Conservation (phyloP, 2,329 filamentous ascomycete genomes). For the Pleurostoma richardsiae region DNA sequence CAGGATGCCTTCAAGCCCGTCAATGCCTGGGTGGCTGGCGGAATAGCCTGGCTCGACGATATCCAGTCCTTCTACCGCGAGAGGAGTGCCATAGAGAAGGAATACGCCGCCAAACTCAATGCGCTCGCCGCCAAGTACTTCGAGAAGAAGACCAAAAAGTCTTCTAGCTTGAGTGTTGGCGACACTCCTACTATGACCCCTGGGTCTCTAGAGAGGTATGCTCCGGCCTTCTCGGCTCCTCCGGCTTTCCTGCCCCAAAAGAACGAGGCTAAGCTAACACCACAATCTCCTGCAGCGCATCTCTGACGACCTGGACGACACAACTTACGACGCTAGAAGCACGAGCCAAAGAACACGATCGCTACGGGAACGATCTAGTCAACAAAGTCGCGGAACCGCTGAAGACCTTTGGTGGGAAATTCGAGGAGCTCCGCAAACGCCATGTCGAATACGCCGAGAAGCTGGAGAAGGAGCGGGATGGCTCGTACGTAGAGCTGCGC, state of each 20-base stretch:
- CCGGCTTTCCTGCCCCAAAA: conserved; percentile 1
- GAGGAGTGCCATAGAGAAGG: conserved; percentile 89
- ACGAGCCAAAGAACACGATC: conserved; percentile 83
- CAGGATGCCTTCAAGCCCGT: conserved; percentile 96
- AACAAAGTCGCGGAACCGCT: conserved; percentile 81
- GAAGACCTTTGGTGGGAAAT: conserved; percentile 66
- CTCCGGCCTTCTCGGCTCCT: neutral
- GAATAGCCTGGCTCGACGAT: conserved; percentile 93
- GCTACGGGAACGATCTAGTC: conserved; percentile 73
- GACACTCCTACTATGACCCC: conserved; percentile 91
- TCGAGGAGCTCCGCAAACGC: conserved; percentile 88
- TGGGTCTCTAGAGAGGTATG: conserved; percentile 82
- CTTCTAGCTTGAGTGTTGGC: conserved; percentile 82
- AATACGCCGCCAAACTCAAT: conserved; percentile 86
- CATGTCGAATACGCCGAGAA: conserved; percentile 86
- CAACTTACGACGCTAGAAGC: conserved; percentile 87
- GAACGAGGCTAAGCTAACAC: conserved; percentile 3
- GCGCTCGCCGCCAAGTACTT: conserved; percentile 92
- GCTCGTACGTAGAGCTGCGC: conserved; percentile 75
- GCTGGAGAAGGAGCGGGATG: conserved; percentile 83
- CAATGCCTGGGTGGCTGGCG: conserved; percentile 84
- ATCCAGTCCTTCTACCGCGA: conserved; percentile 97
- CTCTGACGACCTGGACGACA: conserved; percentile 93
- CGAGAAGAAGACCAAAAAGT: conserved; percentile 88
- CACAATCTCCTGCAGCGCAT: conserved; percentile 55